A percentile compares a stretch with the other conserved stretches of the same genome.
phyloP scores from a whole-genome alignment of 352 stramenopile genomes.

The Pythium periplocum region DNA sequence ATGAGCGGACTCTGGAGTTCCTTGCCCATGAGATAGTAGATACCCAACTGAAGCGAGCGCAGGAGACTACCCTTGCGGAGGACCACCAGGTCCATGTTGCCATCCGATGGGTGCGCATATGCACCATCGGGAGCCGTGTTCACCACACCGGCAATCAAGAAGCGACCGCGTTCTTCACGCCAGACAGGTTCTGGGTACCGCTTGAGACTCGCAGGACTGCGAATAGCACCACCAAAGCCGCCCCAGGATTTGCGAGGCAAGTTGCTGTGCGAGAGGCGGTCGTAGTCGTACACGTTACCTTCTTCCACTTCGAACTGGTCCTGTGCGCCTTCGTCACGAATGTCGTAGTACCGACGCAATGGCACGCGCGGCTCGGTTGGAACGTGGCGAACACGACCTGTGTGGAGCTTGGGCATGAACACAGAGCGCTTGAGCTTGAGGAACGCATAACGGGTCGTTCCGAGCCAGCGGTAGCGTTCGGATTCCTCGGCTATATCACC shows the following conservation, averaged over 20 bases:
- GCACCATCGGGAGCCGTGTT: conserved; percentile 66
- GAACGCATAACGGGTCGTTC: conserved; percentile 66
- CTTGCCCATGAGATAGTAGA: conserved; percentile 69
- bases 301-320: conserved; percentile 84
- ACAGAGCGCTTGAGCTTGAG: conserved; percentile 70
- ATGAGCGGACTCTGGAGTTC: conserved; percentile 64
- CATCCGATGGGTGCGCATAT: conserved; percentile 74
- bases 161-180: conserved; percentile 56
- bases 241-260: conserved; percentile 55
- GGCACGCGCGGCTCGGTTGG: conserved; percentile 54
- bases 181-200: conserved; percentile 56
- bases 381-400: conserved; percentile 61
- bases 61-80: conserved; percentile 57
- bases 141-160: conserved; percentile 65
- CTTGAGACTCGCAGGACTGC: conserved; percentile 53
- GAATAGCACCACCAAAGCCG: conserved; percentile 44
- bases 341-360: conserved; percentile 69
- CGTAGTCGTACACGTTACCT: conserved; percentile 68
- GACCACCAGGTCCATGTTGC: conserved; percentile 74
- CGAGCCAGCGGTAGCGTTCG: conserved; percentile 77
- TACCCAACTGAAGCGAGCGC: conserved; percentile 35
- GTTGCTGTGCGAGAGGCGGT: conserved; percentile 14
- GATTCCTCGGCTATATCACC: conserved; percentile 75
- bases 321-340: conserved; percentile 61
- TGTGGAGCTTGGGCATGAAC: conserved; percentile 56